These are phyloP conservation scores for Spathaspora boniae DNA, from an alignment of 805 yeast species.

Conservation along the genomic window DNA sequence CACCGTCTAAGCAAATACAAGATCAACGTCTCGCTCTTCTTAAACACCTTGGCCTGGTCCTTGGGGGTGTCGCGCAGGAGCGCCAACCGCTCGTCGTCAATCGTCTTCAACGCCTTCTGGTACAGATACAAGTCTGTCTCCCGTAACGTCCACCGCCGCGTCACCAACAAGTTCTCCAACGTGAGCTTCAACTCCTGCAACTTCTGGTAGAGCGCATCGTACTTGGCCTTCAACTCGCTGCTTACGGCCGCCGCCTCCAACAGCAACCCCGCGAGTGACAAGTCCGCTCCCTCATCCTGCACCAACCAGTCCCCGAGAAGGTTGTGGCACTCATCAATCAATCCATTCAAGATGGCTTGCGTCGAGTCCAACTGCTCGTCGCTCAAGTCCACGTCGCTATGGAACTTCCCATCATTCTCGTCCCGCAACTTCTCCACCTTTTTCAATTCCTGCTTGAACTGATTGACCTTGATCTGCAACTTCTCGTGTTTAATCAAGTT, in stretches of 20 bases:
- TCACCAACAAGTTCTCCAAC: conserved; percentile 78
- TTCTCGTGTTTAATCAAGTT: conserved; percentile 8
- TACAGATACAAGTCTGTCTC: conserved; percentile 89
- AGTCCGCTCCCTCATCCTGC: conserved; percentile 7
- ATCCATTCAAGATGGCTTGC: conserved; percentile 60
- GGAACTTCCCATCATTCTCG: conserved; percentile 50
- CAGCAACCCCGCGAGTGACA: conserved; percentile 4
- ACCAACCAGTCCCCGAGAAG: conserved; percentile 54
- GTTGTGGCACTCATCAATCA: conserved; percentile 80
- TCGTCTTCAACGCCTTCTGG: conserved; percentile 66
- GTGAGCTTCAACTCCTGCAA: conserved; percentile 65
- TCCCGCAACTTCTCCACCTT: conserved; percentile 42
- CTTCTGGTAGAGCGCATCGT: conserved; percentile 58
- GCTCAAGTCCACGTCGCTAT: conserved; percentile 8
- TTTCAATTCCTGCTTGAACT: conserved; percentile 23
- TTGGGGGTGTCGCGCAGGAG: not conserved
- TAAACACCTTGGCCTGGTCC: conserved; percentile 13
- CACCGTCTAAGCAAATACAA: conserved; percentile 84
- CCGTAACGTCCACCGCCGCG: conserved; percentile 96
- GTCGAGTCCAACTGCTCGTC: conserved; percentile 14
- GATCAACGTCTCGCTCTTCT: conserved; percentile 43
- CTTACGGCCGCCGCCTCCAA: not conserved
- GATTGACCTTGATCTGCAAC: conserved; percentile 14
- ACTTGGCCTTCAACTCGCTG: conserved; percentile 9
- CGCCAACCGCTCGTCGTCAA: conserved; percentile 65